phyloP scores from a whole-genome alignment of 345 rosid species.

The Leavenworthia alabamica region DNA sequence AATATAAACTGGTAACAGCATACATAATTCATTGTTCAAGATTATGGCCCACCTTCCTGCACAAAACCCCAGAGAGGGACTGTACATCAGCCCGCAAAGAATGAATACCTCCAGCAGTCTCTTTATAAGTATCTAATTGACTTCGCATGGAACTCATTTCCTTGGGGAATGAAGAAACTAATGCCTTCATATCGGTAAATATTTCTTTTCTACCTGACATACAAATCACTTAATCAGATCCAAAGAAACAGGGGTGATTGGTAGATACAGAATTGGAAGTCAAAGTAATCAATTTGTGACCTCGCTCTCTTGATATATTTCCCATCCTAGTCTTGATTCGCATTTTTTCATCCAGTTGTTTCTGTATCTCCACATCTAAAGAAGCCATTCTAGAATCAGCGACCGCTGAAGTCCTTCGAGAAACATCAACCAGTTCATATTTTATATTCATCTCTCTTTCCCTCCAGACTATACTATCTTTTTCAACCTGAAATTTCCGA shows the following conservation, averaged over 20 bases:
- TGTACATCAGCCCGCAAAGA: constrained; percentile 72
- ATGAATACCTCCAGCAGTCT: constrained; percentile 69
- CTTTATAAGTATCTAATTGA: constrained; percentile 65
- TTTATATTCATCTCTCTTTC: constrained; percentile 71
- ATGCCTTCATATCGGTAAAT: constrained; percentile 72
- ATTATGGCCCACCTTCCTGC: constrained; percentile 62
- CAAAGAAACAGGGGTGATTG: constrained; percentile 9
- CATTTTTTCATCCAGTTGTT: constrained; percentile 52
- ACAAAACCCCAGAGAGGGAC: constrained; percentile 59
- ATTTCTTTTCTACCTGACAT: constrained; percentile 82
- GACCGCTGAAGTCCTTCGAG: constrained; percentile 61
- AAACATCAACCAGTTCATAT: constrained; percentile 66
- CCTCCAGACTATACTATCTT: constrained; percentile 76
- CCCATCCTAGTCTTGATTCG: constrained; percentile 55
- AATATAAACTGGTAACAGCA: constrained; percentile 15
- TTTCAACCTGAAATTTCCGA: constrained; percentile 61
- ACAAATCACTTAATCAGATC: constrained; percentile 28
- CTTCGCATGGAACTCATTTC: constrained; percentile 82
- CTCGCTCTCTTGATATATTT: constrained; percentile 68
- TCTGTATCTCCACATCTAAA: constrained; percentile 57
- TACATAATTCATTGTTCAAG: not conserved
- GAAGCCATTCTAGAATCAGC: constrained; percentile 58
- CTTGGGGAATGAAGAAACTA: constrained; percentile 83
- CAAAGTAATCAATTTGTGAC: constrained; percentile 33
- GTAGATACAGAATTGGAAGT: constrained; percentile 5